These are phyloP conservation scores for Flueggea neowawraea DNA, from an alignment of 441 rosid species.

Conservation along the genomic window DNA sequence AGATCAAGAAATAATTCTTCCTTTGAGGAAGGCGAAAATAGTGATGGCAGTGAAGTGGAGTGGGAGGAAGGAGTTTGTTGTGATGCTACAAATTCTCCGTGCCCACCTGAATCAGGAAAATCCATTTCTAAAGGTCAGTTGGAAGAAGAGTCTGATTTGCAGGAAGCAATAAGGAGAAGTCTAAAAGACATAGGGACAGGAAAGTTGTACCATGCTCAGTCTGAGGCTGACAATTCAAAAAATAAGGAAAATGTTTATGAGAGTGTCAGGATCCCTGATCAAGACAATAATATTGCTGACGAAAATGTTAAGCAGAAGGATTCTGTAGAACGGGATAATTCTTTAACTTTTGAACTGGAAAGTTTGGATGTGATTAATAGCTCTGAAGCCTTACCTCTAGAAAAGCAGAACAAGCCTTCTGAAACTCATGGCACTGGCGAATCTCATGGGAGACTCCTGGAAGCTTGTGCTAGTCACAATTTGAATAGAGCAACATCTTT, in stretches of 20 bases:
- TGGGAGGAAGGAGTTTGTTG: conserved; percentile 59
- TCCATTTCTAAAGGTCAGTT: conserved; percentile 53
- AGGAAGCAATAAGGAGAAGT: conserved; percentile 92
- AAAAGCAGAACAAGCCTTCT: conserved; percentile 22
- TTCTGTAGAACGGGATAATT: conserved; percentile 23
- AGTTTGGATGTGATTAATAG: conserved; percentile 21
- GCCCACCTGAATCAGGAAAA: conserved; percentile 26
- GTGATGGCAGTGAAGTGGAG: conserved; percentile 61
- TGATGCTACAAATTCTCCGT: conserved; percentile 23
- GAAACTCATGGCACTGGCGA: conserved; percentile 22
- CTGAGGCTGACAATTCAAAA: conserved; percentile 17
- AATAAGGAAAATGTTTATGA: conserved; percentile 22
- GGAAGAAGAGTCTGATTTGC: conserved; percentile 84
- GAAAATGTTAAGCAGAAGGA: conserved; percentile 19
- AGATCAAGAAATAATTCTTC: conserved; percentile 28
- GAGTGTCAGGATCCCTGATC: conserved; percentile 15
- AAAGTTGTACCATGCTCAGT: conserved; percentile 18
- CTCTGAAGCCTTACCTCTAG: conserved; percentile 23
- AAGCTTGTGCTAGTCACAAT: conserved; percentile 21
- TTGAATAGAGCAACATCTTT: conserved; percentile 16
- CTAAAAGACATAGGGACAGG: conserved; percentile 46
- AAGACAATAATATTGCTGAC: conserved; percentile 25
- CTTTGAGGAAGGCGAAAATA: conserved; percentile 23
- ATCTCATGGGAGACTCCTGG: conserved; percentile 18
- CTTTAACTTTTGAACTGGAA: conserved; percentile 20